phyloP scores from a whole-genome alignment of 805 yeast genomes.

The Kazachstania viticola region DNA sequence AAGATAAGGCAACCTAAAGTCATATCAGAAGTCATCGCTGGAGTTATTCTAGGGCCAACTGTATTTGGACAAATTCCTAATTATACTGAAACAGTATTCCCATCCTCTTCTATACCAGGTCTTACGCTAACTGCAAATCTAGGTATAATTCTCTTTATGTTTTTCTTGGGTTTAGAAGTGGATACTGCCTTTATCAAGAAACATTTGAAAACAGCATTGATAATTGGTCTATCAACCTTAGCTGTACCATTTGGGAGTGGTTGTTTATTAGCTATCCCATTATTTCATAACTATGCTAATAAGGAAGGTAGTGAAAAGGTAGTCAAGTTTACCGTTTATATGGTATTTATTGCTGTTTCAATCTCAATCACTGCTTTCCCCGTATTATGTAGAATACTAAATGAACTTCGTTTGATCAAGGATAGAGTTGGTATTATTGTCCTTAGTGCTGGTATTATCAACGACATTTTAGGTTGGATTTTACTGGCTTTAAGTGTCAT shows the following conservation, averaged over 20 bases:
- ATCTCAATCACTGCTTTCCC: conserved; percentile 82
- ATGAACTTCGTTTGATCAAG: conserved; percentile 57
- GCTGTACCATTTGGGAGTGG: conserved; percentile 76
- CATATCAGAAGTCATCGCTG: conserved; percentile 71
- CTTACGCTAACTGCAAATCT: conserved; percentile 59
- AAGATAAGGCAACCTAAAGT: conserved; percentile 65
- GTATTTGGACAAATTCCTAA: conserved; percentile 62
- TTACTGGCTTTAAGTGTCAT: conserved; percentile 66
- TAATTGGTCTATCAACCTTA: conserved; percentile 63
- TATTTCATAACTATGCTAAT: conserved; percentile 44
- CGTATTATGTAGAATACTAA: conserved; percentile 65
- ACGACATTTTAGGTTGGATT: conserved; percentile 76
- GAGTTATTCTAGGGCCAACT: conserved; percentile 65
- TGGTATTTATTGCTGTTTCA: conserved; percentile 76
- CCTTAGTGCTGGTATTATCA: conserved; percentile 73
- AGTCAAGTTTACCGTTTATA: conserved; percentile 56
- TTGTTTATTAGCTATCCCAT: conserved; percentile 55
- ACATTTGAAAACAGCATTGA: conserved; percentile 47
- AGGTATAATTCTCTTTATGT: conserved; percentile 64
- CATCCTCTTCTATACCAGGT: conserved; percentile 48
- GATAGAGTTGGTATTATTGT: conserved; percentile 65
- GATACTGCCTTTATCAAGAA: conserved; percentile 54
- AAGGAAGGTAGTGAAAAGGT: conserved; percentile 21
- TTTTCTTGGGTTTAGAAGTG: conserved; percentile 71
- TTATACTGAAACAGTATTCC: conserved; percentile 56